Conservation (phyloP, 2,329 filamentous ascomycete genomes). For the Hymenoscyphus repandus region DNA sequence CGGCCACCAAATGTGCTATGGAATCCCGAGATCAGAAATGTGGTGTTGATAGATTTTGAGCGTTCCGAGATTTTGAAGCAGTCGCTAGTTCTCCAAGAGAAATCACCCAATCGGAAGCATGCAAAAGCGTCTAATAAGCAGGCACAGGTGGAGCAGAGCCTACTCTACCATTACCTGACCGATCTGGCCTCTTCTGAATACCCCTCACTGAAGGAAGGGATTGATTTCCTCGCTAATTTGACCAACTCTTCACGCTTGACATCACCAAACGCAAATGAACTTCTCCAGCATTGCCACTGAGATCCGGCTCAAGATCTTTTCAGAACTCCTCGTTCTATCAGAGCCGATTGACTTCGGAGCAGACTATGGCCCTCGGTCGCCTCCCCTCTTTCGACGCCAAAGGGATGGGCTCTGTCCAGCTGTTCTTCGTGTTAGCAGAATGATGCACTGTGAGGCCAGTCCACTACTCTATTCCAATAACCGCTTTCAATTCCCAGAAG, state of each 20-base stretch:
- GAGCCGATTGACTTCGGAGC: constrained; percentile 13
- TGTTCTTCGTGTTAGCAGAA: constrained; percentile 11
- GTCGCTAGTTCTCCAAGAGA: constrained; percentile 7
- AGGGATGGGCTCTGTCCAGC: constrained; percentile 10
- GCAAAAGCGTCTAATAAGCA: too few relatives aligned
- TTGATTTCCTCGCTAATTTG: too few relatives aligned
- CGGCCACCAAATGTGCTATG: constrained; percentile 14
- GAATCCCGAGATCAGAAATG: constrained; percentile 9
- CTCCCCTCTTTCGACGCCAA: constrained; percentile 10
- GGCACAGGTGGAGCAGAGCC: too few relatives aligned
- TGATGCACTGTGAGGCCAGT: constrained; percentile 11
- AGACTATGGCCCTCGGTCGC: constrained; percentile 9
- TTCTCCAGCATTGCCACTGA: constrained; percentile 8
- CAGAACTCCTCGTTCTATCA: constrained; percentile 11
- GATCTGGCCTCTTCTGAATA: too few relatives aligned
- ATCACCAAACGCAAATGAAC: too few relatives aligned
- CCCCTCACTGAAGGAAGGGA: too few relatives aligned
- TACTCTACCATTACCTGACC: too few relatives aligned
- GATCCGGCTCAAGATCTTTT: constrained; percentile 15
- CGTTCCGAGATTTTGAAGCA: constrained; percentile 13
- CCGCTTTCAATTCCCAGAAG: constrained; percentile 10
- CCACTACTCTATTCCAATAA: constrained; percentile 13
- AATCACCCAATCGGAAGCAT: neutral
- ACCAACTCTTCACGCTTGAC: too few relatives aligned
- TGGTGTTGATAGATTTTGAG: constrained; percentile 18